Conservation (phyloP, 139 green algal species). For the Zygnema circumcarinatum region DNA sequence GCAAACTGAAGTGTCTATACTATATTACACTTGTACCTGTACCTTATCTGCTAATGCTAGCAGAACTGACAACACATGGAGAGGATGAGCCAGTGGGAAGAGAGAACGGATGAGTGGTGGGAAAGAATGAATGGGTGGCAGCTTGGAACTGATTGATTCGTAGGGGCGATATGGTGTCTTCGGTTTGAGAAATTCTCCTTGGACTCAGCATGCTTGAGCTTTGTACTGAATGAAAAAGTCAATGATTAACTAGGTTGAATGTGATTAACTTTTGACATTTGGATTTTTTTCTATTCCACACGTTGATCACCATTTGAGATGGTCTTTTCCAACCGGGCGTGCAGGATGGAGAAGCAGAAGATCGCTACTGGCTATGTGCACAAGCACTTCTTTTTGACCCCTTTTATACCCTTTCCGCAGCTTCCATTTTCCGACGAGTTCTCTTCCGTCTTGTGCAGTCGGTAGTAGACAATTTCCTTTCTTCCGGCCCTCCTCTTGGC, state of each 20-base stretch:
- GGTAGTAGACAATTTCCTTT: neutral
- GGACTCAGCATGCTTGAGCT: too few relatives aligned
- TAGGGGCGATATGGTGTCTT: too few relatives aligned
- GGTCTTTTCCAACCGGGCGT: neutral
- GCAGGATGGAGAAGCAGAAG: neutral
- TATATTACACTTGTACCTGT: too few relatives aligned
- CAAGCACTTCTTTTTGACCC: neutral
- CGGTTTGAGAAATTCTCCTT: neutral
- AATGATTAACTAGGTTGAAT: neutral
- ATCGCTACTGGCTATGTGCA: neutral
- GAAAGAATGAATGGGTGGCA: too few relatives aligned
- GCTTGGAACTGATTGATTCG: too few relatives aligned
- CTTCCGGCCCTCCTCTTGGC: neutral
- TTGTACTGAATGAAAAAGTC: neutral
- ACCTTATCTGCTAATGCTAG: too few relatives aligned
- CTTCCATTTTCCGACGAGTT: neutral
- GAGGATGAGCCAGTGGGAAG: too few relatives aligned
- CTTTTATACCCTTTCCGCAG: neutral
- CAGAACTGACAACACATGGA: too few relatives aligned
- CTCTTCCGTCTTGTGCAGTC: slow-evolving; percentile 10
- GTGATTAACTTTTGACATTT: neutral
- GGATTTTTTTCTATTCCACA: neutral
- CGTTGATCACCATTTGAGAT: neutral
- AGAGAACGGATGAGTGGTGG: too few relatives aligned
- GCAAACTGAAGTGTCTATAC: too few relatives aligned